Percentiles rank a stretch among this genome's conserved stretches.
Conservation (phyloP, 352 stramenopile genomes). For the Globisporangium sylvaticum region DNA sequence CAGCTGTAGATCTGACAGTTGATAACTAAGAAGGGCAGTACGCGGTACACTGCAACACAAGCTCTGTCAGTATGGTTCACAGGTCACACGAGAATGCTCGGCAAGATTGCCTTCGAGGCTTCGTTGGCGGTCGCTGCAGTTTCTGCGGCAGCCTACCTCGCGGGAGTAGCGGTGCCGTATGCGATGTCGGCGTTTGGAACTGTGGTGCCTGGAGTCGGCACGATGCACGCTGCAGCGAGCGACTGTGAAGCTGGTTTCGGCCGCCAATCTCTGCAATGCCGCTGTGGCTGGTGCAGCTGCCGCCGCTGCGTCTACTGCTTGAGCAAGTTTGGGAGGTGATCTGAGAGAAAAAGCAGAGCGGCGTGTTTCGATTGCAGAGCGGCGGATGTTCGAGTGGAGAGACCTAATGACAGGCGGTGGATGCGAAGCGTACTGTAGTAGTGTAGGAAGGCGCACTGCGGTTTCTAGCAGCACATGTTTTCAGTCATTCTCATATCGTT, state of each 20-base stretch:
- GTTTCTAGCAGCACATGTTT: background rate
- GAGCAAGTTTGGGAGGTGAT: background rate
- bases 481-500: background rate
- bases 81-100: background rate
- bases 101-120: background rate
- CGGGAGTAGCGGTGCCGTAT: background rate
- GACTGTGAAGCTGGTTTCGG: background rate
- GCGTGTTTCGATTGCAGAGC: background rate
- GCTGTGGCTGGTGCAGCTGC: background rate
- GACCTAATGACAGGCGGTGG: too few species aligned
- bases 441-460: background rate
- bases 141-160: too few species aligned
- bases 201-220: background rate
- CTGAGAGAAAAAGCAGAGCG: background rate
- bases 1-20: too few species aligned
- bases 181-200: constrained; percentile 3
- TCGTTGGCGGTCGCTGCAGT: background rate
- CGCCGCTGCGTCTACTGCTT: background rate
- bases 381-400: background rate
- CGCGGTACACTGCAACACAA: too few species aligned
- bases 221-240: background rate
- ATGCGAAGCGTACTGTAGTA: too few species aligned
- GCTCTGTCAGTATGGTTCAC: background rate
- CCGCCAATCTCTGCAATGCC: background rate
- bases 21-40: too few species aligned